A percentile compares a stretch with the other conserved stretches of the same genome.
phyloP scores from a whole-genome alignment of 2,329 filamentous ascomycete genomes.

The Cladosporium sp. region DNA sequence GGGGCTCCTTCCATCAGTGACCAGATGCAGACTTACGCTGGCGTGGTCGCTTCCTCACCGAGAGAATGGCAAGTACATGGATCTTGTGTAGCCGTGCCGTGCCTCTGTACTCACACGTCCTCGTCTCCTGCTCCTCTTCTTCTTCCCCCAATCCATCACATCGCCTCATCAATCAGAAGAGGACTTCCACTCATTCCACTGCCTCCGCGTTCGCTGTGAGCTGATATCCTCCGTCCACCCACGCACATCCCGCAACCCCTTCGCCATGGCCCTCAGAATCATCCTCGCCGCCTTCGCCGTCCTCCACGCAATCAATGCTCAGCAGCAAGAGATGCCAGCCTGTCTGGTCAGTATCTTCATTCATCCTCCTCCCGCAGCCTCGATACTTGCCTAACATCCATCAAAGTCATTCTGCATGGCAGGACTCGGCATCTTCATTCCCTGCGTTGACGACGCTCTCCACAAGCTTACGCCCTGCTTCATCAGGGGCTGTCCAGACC shows the following conservation, averaged over 20 bases:
- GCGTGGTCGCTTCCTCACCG: neutral
- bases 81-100: too few relatives aligned
- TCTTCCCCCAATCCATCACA: neutral
- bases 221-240: neutral
- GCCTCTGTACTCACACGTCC: too few relatives aligned
- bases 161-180: neutral
- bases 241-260: neutral
- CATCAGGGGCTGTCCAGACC: conserved; percentile 8
- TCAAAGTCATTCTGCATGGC: conserved; percentile 12
- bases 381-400: neutral
- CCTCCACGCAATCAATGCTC: neutral
- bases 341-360: conserved; percentile 8
- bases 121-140: neutral
- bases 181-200: neutral
- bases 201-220: neutral
- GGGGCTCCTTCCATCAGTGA: neutral
- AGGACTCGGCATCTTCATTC: neutral
- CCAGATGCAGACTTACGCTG: too few relatives aligned
- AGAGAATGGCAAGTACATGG: neutral
- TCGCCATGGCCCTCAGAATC: neutral
- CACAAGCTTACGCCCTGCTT: conserved; percentile 12
- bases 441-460: conserved; percentile 3
- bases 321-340: too few relatives aligned
- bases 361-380: too few relatives aligned
- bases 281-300: conserved; percentile 3